Conservation (phyloP, 192 early-diverging fungal genomes). For the Dimargaris xerosporica region DNA sequence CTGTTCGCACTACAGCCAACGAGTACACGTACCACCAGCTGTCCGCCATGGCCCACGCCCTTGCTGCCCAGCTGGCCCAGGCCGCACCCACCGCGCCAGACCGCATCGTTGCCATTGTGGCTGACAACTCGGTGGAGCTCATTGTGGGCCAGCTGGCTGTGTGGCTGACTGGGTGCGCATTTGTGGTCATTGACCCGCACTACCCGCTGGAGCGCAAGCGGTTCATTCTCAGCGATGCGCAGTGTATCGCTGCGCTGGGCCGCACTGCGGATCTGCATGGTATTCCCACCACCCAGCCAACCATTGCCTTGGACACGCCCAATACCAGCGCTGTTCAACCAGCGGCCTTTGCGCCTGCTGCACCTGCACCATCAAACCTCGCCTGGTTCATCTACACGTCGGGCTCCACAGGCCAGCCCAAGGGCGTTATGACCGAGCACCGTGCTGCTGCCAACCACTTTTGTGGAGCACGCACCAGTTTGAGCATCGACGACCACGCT, state of each 20-base stretch:
- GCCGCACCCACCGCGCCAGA: no score
- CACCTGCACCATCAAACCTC: background rate
- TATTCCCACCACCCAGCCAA: no score
- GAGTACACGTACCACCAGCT: background rate
- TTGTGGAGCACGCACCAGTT: no score
- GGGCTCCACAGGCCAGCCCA: conserved; percentile 1
- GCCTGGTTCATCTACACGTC: conserved; percentile 6
- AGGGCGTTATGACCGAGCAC: background rate
- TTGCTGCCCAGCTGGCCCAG: no score
- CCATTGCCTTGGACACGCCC: background rate
- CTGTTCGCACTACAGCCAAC: background rate
- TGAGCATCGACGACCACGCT: background rate
- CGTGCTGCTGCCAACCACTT: background rate
- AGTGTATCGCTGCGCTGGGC: background rate
- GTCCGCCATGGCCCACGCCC: no score
- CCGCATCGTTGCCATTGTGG: background rate
- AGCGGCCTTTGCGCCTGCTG: background rate
- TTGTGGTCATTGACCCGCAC: background rate
- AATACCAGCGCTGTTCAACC: background rate
- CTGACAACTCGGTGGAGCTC: background rate
- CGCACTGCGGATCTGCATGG: no score
- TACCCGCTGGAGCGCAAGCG: background rate
- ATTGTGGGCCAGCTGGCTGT: background rate
- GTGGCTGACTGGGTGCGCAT: background rate
- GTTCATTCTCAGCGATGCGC: background rate